Evolutionary conservation across 768 basidiomycete genomes (phyloP).

Genomic region (Porpolomopsis calyptriformis): DNA sequence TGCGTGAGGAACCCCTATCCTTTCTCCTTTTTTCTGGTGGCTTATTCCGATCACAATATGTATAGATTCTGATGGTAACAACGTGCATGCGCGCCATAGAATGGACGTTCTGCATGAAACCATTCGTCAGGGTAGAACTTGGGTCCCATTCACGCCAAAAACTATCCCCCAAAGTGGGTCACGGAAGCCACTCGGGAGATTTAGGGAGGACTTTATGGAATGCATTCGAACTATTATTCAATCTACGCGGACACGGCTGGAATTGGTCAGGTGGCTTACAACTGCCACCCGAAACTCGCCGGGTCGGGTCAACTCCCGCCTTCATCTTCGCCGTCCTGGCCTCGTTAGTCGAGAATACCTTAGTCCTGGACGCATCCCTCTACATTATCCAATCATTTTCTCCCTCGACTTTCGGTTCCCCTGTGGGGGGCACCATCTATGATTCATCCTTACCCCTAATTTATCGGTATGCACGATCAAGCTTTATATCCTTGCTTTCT

Average conservation of each 20-base stretch:
- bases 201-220: conserved; percentile 18
- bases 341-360: conserved; percentile 24
- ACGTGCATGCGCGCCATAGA: conserved; percentile 28
- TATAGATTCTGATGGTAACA: conserved; percentile 22
- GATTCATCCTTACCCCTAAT: conserved; percentile 26
- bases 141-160: not conserved
- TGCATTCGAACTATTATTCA: conserved; percentile 39
- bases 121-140: conserved; percentile 17
- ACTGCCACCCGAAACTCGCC: conserved; percentile 33
- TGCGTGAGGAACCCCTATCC: conserved; percentile 23
- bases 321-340: conserved; percentile 29
- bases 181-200: not conserved
- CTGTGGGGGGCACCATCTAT: conserved; percentile 33
- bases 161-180: conserved; percentile 7
- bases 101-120: conserved; percentile 31
- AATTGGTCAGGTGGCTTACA: conserved; percentile 40
- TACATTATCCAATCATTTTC: conserved; percentile 36
- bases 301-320: conserved; percentile 22
- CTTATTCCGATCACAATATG: not conserved
- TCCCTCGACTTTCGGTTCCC: conserved; percentile 30
- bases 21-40: not conserved
- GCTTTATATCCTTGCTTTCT: conserved; percentile 29
- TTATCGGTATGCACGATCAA: conserved; percentile 33
- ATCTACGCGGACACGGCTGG: conserved; percentile 53
- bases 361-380: conserved; percentile 37